Evolutionary conservation across 768 basidiomycete species (phyloP).

Genomic region (Suillus cothurnatus): DNA sequence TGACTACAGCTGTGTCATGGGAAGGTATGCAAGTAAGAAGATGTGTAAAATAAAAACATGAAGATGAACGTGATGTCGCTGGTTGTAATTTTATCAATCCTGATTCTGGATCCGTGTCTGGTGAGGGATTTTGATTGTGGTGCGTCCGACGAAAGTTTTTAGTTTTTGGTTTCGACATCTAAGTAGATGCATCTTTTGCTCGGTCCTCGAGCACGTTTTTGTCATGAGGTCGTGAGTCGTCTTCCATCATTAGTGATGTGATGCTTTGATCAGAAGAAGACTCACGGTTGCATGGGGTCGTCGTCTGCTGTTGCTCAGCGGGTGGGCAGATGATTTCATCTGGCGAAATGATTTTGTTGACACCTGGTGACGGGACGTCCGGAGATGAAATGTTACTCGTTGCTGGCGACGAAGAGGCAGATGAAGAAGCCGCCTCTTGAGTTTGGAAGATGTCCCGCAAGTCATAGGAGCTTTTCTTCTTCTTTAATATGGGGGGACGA

Average conservation of each 20-base stretch:
- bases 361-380: not conserved
- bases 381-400: not conserved
- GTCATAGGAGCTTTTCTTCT: conserved; percentile 37
- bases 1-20: not conserved
- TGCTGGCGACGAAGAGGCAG: not conserved
- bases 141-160: not conserved
- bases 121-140: not conserved
- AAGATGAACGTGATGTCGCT: not conserved
- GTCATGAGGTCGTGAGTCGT: not conserved
- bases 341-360: not conserved
- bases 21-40: not conserved
- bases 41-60: not conserved
- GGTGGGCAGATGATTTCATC: not conserved
- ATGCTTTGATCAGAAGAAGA: not conserved
- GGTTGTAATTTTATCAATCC: not conserved
- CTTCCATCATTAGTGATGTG: not conserved
- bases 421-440: not conserved
- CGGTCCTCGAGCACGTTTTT: not conserved
- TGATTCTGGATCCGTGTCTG: not conserved
- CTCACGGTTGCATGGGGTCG: not conserved
- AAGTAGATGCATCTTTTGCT: not conserved
- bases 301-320: not conserved
- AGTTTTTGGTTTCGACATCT: not conserved
- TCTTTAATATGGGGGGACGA: conserved; percentile 27
- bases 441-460: conserved; percentile 33